These are phyloP conservation scores for Clitopilus hobsonii DNA, from an alignment of 768 basidiomycete genomes.

Conservation along the genomic window DNA sequence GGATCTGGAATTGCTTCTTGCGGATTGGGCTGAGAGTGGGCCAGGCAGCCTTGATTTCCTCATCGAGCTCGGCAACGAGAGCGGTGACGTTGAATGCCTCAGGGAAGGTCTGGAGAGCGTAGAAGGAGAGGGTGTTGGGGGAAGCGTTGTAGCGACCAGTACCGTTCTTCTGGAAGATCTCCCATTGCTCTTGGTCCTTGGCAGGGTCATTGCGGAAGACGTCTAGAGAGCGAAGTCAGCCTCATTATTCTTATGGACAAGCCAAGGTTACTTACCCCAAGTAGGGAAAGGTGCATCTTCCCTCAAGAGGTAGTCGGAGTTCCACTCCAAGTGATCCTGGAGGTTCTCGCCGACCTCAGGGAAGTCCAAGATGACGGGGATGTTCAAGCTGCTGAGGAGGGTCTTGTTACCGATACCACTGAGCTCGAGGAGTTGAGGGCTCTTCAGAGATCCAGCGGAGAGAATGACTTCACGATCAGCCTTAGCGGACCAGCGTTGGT, in stretches of 20 bases:
- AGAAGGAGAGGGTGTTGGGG: constrained; percentile 8
- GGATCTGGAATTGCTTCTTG: constrained; percentile 11
- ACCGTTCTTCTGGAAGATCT: constrained; percentile 7
- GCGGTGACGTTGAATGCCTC: constrained; percentile 11
- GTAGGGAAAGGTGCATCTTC: constrained; percentile 9
- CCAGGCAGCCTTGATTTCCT: constrained; percentile 5
- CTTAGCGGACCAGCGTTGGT: constrained; percentile 22
- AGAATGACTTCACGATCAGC: constrained; percentile 47
- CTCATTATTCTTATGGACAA: background rate
- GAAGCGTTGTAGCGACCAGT: constrained; percentile 9
- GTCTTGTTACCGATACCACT: constrained; percentile 41
- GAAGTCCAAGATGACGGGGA: constrained; percentile 30
- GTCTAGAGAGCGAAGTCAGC: background rate
- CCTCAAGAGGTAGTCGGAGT: constrained; percentile 10
- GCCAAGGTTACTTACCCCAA: constrained; percentile 3
- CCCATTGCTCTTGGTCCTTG: constrained; percentile 7
- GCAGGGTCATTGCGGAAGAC: constrained; percentile 11
- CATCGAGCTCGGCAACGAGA: constrained; percentile 7
- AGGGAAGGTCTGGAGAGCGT: constrained; percentile 10
- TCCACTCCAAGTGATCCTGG: constrained; percentile 25
- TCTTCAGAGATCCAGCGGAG: constrained; percentile 21
- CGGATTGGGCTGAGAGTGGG: constrained; percentile 6
- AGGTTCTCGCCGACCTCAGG: constrained; percentile 43
- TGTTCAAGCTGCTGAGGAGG: constrained; percentile 30
- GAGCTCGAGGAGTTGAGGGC: constrained; percentile 37